Conservation (phyloP, 768 basidiomycete genomes). For the Tulasnella sp. region DNA sequence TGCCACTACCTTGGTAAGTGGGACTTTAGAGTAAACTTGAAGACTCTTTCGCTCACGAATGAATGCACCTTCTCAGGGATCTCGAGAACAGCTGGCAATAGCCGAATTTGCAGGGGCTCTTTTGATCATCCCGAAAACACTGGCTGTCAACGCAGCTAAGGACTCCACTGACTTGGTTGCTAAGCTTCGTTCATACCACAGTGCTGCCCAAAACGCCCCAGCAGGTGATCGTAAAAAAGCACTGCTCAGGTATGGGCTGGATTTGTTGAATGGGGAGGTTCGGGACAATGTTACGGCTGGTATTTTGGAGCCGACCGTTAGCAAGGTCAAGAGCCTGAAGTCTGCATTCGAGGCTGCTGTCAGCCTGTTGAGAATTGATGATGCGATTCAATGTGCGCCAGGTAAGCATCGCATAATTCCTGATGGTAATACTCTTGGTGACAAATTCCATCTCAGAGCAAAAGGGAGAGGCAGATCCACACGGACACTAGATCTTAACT, state of each 20-base stretch:
- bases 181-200: conserved; percentile 92
- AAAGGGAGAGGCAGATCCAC: conserved; percentile 24
- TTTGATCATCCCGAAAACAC: conserved; percentile 88
- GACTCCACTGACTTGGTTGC: conserved; percentile 96
- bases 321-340: conserved; percentile 94
- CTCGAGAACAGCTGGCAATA: conserved; percentile 94
- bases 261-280: conserved; percentile 87
- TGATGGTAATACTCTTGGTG: not conserved
- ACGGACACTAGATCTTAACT: conserved; percentile 28
- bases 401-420: conserved; percentile 36
- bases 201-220: conserved; percentile 87
- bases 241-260: conserved; percentile 84
- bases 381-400: conserved; percentile 82
- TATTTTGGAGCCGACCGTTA: conserved; percentile 89
- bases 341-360: conserved; percentile 95
- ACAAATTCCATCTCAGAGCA: conserved; percentile 5
- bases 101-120: conserved; percentile 95
- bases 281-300: conserved; percentile 90
- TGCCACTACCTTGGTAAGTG: conserved; percentile 83
- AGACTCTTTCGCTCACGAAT: conserved; percentile 11
- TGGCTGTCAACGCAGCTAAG: conserved; percentile 96
- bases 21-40: not conserved
- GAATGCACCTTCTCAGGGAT: conserved; percentile 47
- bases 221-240: conserved; percentile 82
- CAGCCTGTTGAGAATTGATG: conserved; percentile 86